Conservation (phyloP, 176 grass and related monocot genomes). For the Avena insularis region DNA sequence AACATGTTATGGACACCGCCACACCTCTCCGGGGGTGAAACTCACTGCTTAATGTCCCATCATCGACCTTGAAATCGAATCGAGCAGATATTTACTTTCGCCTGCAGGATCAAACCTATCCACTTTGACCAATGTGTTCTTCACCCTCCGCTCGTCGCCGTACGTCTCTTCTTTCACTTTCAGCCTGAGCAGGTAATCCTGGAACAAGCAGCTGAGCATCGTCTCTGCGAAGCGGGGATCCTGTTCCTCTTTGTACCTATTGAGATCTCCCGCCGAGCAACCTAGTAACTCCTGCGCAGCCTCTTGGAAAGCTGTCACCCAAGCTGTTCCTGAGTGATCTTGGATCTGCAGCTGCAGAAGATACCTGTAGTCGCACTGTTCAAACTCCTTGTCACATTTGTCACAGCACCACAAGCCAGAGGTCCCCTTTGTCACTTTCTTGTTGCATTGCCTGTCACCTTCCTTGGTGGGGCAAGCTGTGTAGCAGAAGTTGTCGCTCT, state of each 20-base stretch:
- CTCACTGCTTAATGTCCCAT: conserved; percentile 17
- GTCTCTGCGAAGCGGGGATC: conserved; percentile 61
- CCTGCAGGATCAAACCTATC: conserved; percentile 68
- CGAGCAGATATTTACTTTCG: conserved; percentile 81
- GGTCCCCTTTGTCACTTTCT: conserved; percentile 68
- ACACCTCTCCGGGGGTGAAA: neutral
- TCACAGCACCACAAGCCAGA: conserved; percentile 74
- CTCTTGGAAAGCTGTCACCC: conserved; percentile 90
- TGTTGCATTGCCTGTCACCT: conserved; percentile 81
- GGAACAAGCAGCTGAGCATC: conserved; percentile 62
- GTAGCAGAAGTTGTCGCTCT: conserved; percentile 87
- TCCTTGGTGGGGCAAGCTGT: conserved; percentile 76
- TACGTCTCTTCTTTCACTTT: conserved; percentile 91
- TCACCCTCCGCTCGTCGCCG: conserved; percentile 77
- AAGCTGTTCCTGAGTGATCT: conserved; percentile 84
- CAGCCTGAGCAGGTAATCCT: conserved; percentile 70
- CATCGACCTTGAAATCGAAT: conserved; percentile 47
- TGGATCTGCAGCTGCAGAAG: conserved; percentile 87
- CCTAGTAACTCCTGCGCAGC: conserved; percentile 76
- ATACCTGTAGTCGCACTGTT: conserved; percentile 93
- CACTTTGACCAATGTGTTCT: conserved; percentile 70
- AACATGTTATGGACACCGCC: conserved; percentile 2
- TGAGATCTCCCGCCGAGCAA: conserved; percentile 69
- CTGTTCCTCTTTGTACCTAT: conserved; percentile 54
- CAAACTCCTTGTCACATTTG: conserved; percentile 83